phyloP scores from a whole-genome alignment of 805 yeast species.

The Sugiyamaella floridensis region DNA sequence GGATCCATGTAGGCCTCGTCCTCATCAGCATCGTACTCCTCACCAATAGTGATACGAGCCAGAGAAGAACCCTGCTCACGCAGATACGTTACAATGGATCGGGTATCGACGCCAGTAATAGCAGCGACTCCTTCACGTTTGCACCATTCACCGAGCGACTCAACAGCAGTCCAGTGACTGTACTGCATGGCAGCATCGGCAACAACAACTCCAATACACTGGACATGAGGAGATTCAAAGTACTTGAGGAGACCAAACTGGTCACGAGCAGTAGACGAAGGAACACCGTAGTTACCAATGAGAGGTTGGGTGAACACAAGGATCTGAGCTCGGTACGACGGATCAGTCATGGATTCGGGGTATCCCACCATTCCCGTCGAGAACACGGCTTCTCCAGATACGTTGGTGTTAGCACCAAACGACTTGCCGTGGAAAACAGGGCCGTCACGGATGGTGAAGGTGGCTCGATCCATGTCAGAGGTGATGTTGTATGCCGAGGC shows the following conservation, averaged over 20 bases:
- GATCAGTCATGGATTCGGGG: slow-evolving; percentile 98
- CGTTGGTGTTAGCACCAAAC: slow-evolving; percentile 88
- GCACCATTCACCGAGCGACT: slow-evolving; percentile 92
- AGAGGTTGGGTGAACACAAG: slow-evolving; percentile 94
- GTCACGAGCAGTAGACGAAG: slow-evolving; percentile 74
- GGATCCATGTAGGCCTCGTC: slow-evolving; percentile 91
- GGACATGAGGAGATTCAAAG: slow-evolving; percentile 85
- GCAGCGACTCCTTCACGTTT: slow-evolving; percentile 94
- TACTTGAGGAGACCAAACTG: slow-evolving; percentile 79
- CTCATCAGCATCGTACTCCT: slow-evolving; percentile 85
- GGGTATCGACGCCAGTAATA: slow-evolving; percentile 94
- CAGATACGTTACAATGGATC: slow-evolving; percentile 84
- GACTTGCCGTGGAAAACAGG: slow-evolving; percentile 90
- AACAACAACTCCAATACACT: slow-evolving; percentile 93
- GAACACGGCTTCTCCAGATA: slow-evolving; percentile 96
- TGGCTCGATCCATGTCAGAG: slow-evolving; percentile 42
- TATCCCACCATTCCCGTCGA: slow-evolving; percentile 97
- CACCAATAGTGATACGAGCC: slow-evolving; percentile 84
- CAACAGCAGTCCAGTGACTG: slow-evolving; percentile 99
- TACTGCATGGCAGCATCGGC: slow-evolving; percentile 91
- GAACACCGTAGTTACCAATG: slow-evolving; percentile 98
- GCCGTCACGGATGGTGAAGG: slow-evolving; percentile 84
- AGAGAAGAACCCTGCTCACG: slow-evolving; percentile 95
- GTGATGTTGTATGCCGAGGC: neutral
- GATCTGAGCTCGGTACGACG: slow-evolving; percentile 95